These are phyloP conservation scores for Cryptococcus sp. DNA, from an alignment of 1,284 basidiomycete genomes.

Conservation along the genomic window DNA sequence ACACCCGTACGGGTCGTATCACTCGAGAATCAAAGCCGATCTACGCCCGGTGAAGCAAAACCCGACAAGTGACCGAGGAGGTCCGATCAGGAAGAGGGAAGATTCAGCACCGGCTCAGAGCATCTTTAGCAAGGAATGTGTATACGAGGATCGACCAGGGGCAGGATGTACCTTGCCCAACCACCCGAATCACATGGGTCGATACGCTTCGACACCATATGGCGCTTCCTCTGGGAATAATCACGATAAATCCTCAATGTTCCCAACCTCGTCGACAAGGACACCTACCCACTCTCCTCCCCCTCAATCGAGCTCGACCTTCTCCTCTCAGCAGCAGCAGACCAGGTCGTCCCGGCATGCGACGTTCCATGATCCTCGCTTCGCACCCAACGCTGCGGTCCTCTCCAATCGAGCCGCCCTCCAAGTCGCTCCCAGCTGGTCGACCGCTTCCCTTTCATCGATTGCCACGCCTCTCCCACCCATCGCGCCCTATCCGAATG, in stretches of 20 bases:
- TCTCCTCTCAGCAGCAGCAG: too few relatives aligned
- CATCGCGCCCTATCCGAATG: not conserved
- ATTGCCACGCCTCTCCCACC: not conserved
- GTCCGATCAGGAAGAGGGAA: not conserved
- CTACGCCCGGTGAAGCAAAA: too few relatives aligned
- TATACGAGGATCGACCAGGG: constrained; percentile 3
- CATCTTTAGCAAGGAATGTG: constrained; percentile 8
- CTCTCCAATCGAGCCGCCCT: constrained; percentile 11
- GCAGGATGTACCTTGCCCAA: too few relatives aligned
- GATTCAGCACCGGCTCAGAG: not conserved
- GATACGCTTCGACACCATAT: not conserved
- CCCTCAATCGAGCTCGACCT: not conserved
- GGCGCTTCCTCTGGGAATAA: not conserved
- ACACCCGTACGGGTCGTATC: too few relatives aligned
- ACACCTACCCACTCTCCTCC: constrained; percentile 8
- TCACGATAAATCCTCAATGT: not conserved
- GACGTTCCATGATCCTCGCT: constrained; percentile 20
- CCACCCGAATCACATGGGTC: not conserved
- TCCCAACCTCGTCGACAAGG: not conserved
- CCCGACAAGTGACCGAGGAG: not conserved
- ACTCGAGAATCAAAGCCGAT: too few relatives aligned
- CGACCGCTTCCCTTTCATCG: constrained; percentile 4
- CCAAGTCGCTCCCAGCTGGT: constrained; percentile 22
- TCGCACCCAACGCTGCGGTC: constrained; percentile 13
- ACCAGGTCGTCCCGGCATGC: constrained; percentile 2